Evolutionary conservation across 169 alveolate genomes (phyloP), one percentile per base, ranked within the genome.

Genomic region (Eimeria necatrix): DNA sequence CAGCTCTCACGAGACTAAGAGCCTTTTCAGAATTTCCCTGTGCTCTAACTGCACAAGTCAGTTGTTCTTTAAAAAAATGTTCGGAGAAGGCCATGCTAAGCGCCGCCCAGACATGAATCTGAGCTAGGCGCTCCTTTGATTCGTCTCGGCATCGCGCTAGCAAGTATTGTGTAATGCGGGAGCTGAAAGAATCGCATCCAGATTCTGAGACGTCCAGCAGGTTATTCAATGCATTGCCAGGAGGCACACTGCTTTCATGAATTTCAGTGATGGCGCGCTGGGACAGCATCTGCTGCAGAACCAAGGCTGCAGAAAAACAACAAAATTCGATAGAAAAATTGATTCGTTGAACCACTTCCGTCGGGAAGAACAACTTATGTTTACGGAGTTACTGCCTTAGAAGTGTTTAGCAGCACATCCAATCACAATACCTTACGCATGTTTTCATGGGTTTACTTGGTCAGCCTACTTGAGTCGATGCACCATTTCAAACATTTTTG

Each of bases 161-260:
- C 56, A 83, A 48, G 18, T 56, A 83, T 68, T 83, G 91, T 0
- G 91, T 32, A 32, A 14, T 26, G 10, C 91, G 73, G 32, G 51
- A 32, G 12, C 60, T 56, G 59, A 53, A 74, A 24, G 91, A 83
- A 52, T 41, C 48, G 41, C 64, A 73, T 10, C 73, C 78, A 0
- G 91, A 14, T 22, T 68, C 60, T 4, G 91, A 83, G 26, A 74
- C 91, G 7, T 83, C 91, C 60, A 83, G 12, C 16, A 83, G 26
- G 76, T 83, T 83, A 16, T 83, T 83, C 32, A 83, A 83, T 41
- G 91, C 91, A 59, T 83, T 83, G 8, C 91, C 91, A 56, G 91
- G 91, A 26, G 91, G 56, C 16, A 56, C 26, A 24, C 76, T 73
- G n/a, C 59, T 22, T 83, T 83, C 91, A 74, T 59, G 52, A 53